Percentiles rank a stretch among this genome's conserved stretches.
Conservation (phyloP, 2,329 filamentous ascomycete species). For the Penicillium olsonii region DNA sequence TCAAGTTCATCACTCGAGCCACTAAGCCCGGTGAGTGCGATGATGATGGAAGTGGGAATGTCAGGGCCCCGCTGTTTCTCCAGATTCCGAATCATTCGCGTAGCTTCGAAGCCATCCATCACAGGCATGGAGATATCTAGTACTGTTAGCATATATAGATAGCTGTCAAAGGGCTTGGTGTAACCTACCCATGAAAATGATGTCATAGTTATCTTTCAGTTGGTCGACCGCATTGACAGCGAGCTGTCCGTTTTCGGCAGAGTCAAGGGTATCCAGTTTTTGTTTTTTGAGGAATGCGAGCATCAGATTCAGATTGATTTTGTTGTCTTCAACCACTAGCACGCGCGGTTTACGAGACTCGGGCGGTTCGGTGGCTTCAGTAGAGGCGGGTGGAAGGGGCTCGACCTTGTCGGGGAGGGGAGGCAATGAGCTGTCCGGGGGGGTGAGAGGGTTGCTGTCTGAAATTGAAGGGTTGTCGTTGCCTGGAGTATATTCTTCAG, state of each 20-base stretch:
- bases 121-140: slow-evolving; percentile 49
- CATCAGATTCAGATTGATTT: slow-evolving; percentile 42
- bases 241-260: slow-evolving; percentile 43
- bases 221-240: slow-evolving; percentile 41
- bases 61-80: slow-evolving; percentile 26
- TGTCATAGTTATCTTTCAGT: slow-evolving; percentile 37
- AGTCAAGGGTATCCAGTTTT: slow-evolving; percentile 32
- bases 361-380: neutral
- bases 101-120: slow-evolving; percentile 49
- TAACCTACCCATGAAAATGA: slow-evolving; percentile 44
- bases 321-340: slow-evolving; percentile 39
- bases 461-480: neutral
- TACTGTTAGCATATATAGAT: neutral
- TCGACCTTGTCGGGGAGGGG: neutral
- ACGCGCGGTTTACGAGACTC: slow-evolving; percentile 14
- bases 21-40: slow-evolving; percentile 47
- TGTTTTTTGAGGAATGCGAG: slow-evolving; percentile 42
- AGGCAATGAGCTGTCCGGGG: neutral
- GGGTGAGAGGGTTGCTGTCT: neutral
- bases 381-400: neutral
- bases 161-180: slow-evolving; percentile 30
- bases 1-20: slow-evolving; percentile 42
- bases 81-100: slow-evolving; percentile 40
- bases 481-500: neutral
- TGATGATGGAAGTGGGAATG: slow-evolving; percentile 34